Evolutionary conservation across 2,329 filamentous ascomycete genomes (phyloP), one percentile per base, ranked within the genome.

Genomic region (Fusarium heterosporum): DNA sequence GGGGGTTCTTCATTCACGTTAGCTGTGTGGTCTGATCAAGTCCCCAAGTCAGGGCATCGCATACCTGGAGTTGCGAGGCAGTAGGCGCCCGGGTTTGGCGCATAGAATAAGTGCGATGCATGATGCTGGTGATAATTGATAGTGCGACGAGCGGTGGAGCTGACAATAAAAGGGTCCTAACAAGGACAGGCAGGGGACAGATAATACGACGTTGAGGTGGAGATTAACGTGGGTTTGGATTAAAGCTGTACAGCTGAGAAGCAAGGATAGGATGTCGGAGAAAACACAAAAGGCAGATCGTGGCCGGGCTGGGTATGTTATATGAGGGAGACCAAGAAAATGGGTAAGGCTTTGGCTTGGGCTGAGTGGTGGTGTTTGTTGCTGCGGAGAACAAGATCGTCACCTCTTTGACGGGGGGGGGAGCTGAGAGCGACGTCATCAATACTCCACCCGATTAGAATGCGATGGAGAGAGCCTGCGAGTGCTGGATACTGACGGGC

Each of bases 81-180:
- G 96, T 99, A 47, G 96, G 96, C 81, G 93, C 93, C 86, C 96
- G 90, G 81, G 92, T 91, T 82, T 96, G 92, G 90, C 96, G 94
- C 96, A 97, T 97, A 75, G 93, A 97, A 81, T 98, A 99, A 71
- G 96, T 97, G 80, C 95, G 93, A 88, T 99, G 96, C 95, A 99
- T 99, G 57, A 65, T 82, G 81, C 40, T 67, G 55, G 55, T 63
- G 62, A 42, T 68, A 36, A 61, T 72, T 4, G 61, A 45, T 66
- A 68, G 60, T 72, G 59, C 56, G 72, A 67, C 45, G 52, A 50
- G 62, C 47, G 45, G 69, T 69, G 68, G 71, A 65, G 70, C 50
- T 64, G 61, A 65, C 42, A 61, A 63, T 34, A 54, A 62, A 61
- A 58, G 52, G 57, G 61, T 63, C 55, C 41, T 45, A 36, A 41